Base-by-base conservation (phyloP, 2,329 filamentous ascomycete genomes). In the Sporothrix variecibatus region DNA sequence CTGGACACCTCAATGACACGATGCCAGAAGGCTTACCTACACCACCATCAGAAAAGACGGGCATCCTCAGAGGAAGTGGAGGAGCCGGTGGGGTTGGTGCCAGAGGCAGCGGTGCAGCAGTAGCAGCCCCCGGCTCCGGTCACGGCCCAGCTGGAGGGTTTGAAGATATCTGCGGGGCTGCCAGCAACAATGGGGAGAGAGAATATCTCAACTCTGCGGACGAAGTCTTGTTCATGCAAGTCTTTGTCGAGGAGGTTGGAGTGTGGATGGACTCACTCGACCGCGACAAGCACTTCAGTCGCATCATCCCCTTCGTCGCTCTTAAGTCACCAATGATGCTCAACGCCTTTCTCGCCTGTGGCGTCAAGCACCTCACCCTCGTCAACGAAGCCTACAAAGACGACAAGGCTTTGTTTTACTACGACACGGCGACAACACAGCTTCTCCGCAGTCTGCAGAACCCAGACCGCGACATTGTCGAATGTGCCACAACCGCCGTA, bases 251-350 rank as follows among this genome's bases (percentile, higher is more conserved):
- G 79, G 93, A 97, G 77, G 93, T 98, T 1, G 94, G 92, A 0
- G 83, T 94, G 2, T 98, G 95, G 94, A 97, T 98, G 93, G 95
- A 98, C 82, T 93, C 91, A 58, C 90, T 98, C 85, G 94, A 97
- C 83, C 87, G 90, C 46, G 87, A 91, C 77, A 95, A 95, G 83
- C 93, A 97, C 84, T 98, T 98, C 81, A 94, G 93, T 31, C 89
- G 92, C 67, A 85, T 94, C 23, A 86, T 98, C n/a, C 94, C 95
- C 0, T 94, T 94, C 78, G 89, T 95, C 78, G 91, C 94, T 0
- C 85, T 97, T 31, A 88, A 90, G 72, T 93, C 96, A 74, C 92
- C 94, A 0, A 95, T 98, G 92, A 87, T 98, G 15, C 87, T 97
- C 43, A 95, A 97, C 79, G 94, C 95, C 0, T 92, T 97, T 76